Evolutionary conservation across 75 land plant species (phyloP).

Genomic region (Ceratopteris richardii): DNA sequence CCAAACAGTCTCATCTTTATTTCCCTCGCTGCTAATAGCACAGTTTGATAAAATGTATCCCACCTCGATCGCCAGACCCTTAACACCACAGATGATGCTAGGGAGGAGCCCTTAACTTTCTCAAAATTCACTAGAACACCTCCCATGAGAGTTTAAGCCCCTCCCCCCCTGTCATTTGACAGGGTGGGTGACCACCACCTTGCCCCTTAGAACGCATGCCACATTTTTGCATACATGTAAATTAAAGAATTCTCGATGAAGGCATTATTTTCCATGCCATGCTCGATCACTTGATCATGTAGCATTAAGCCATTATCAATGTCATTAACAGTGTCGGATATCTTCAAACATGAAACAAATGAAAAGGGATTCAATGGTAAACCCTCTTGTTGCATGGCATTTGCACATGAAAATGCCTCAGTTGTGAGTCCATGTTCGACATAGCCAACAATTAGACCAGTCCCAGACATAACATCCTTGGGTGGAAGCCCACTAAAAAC

Average conservation of each 20-base stretch:
- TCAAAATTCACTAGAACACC: too few relatives aligned
- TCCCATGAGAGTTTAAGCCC: too few relatives aligned
- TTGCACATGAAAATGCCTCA: slow-evolving; percentile 3
- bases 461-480: slow-evolving; percentile 23
- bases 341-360: slow-evolving; percentile 17
- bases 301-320: slow-evolving; percentile 5
- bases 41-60: too few relatives aligned
- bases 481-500: slow-evolving; percentile 1
- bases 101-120: too few relatives aligned
- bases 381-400: slow-evolving; percentile 3
- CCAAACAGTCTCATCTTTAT: too few relatives aligned
- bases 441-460: slow-evolving; percentile 24
- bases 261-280: background rate
- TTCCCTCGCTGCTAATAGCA: too few relatives aligned
- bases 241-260: background rate
- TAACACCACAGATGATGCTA: too few relatives aligned
- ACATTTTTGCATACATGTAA: slow-evolving; percentile 13
- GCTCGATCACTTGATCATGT: background rate
- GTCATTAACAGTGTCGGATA: slow-evolving; percentile 2
- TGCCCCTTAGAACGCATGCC: too few relatives aligned
- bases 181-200: too few relatives aligned
- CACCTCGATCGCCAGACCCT: too few relatives aligned
- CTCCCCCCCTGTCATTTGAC: too few relatives aligned
- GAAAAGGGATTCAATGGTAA: slow-evolving; percentile 36
- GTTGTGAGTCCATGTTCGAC: slow-evolving; percentile 13